Evolutionary conservation across 352 stramenopile genomes (phyloP).

Genomic region (Phytophthora vignae): DNA sequence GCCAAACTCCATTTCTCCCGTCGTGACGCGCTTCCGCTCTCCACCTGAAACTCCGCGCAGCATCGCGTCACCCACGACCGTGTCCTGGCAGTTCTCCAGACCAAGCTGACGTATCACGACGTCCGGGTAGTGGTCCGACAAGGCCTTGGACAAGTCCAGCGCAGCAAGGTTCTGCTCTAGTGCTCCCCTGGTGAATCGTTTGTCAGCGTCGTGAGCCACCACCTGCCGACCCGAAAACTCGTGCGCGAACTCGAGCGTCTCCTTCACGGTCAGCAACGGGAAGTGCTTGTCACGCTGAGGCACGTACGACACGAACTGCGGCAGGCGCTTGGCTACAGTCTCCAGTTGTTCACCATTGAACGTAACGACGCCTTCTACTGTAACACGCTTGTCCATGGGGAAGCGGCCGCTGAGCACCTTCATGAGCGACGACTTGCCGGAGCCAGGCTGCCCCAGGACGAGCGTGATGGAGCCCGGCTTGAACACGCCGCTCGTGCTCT

Average conservation of each 20-base stretch:
- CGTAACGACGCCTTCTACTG: constrained; percentile 40
- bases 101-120: constrained; percentile 46
- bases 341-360: constrained; percentile 51
- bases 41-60: constrained; percentile 77
- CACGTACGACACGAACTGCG: constrained; percentile 60
- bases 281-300: constrained; percentile 60
- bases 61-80: constrained; percentile 61
- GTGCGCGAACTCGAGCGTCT: constrained; percentile 64
- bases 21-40: constrained; percentile 39
- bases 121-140: constrained; percentile 18
- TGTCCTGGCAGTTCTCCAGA: constrained; percentile 56
- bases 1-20: constrained; percentile 44
- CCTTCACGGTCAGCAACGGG: constrained; percentile 54
- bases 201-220: constrained; percentile 32
- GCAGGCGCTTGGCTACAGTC: constrained; percentile 29
- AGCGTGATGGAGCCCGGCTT: too few relatives aligned
- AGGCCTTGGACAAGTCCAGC: constrained; percentile 17
- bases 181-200: constrained; percentile 41
- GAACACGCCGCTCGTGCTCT: constrained; percentile 43
- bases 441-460: too few relatives aligned
- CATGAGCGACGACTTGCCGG: not conserved
- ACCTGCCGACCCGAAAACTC: constrained; percentile 32
- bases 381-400: constrained; percentile 36
- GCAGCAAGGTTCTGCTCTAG: constrained; percentile 32
- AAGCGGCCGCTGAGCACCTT: constrained; percentile 48